Evolutionary conservation across 2,329 filamentous ascomycete genomes (phyloP).

Genomic region (Aspergillus udagawae): DNA sequence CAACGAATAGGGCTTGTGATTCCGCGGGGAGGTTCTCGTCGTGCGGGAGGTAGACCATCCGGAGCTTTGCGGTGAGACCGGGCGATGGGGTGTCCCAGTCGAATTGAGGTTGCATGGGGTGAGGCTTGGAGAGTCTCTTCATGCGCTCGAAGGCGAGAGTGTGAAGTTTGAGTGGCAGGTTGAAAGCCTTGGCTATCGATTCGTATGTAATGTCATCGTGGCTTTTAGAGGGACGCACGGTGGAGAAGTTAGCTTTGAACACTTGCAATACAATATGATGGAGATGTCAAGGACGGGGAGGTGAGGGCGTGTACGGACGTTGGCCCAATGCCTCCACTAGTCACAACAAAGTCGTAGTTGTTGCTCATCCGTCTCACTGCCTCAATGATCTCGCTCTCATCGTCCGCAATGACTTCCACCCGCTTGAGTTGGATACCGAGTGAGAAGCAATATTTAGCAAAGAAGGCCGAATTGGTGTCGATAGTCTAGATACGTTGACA

Average conservation of each 20-base stretch:
- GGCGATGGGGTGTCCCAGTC: conserved; percentile 81
- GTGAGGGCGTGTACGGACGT: conserved; percentile 58
- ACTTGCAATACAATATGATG: not conserved
- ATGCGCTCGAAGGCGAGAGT: conserved; percentile 73
- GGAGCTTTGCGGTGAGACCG: conserved; percentile 71
- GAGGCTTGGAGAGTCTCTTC: conserved; percentile 73
- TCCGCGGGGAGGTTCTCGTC: conserved; percentile 62
- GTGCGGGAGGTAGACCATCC: conserved; percentile 85
- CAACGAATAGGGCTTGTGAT: conserved; percentile 73
- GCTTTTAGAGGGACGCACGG: conserved; percentile 44
- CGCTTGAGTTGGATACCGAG: conserved; percentile 69
- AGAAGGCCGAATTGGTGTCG: conserved; percentile 63
- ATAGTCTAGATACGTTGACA: conserved; percentile 48
- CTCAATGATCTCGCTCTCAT: conserved; percentile 85
- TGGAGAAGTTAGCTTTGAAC: conserved; percentile 4
- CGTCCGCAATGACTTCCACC: conserved; percentile 89
- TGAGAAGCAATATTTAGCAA: conserved; percentile 63
- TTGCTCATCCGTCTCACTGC: conserved; percentile 81
- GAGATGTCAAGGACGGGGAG: not conserved
- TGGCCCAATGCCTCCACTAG: conserved; percentile 90
- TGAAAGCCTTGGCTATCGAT: conserved; percentile 87
- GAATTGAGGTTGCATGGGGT: conserved; percentile 69
- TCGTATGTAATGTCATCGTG: conserved; percentile 98
- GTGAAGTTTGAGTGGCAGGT: conserved; percentile 71
- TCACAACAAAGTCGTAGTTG: conserved; percentile 91